Base-by-base conservation (phyloP, 2,329 filamentous ascomycete species). In the Bertia moriformis region DNA sequence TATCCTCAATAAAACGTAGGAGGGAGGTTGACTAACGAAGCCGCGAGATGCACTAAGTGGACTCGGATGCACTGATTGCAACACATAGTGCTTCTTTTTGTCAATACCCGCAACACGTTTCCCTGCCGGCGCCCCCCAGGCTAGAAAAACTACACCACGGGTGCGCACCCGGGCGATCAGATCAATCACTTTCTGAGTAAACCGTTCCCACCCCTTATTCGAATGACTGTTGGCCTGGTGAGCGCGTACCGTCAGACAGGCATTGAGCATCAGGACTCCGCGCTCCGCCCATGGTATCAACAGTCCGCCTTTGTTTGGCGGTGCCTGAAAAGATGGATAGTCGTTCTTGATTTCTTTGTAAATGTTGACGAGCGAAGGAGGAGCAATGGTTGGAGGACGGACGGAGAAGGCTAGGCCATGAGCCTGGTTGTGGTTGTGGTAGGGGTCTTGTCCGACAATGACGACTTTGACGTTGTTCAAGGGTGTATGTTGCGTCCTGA, bases 391-490 rank as follows among this genome's bases (percentile, higher is more conserved):
- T 0, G 91, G 91, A 3, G 89, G 80, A 7, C 84, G 83, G 40
- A 96, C 88, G 37, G 86, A 94, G 69, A 98, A 98, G 55, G 84
- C 89, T 42, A 98, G 78, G 33, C 91, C 91, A 58, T 96, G 91
- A 38, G 91, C 91, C 67, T 98, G 91, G 59, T 93, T 93, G 56
- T 76, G 59, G 57, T 93, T 93, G 65, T 98, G 91, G 59, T 98
- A 98, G 2, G 91, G 91, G 56, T 98, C 91, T 63, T 98, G 91
- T 46, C 91, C 91, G 40, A 96, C 61, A 52, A 98, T 87, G 43
- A 98, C 88, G 41, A 83, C 83, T 59, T 93, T 94, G 57, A 96
- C 88, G 13, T 70, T 80, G 62, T 80, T 66, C 49, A 98, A 78
- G 4, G 91, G 88, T 1, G 89, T 95, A 57, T 93, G 83, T 18